phyloP scores from a whole-genome alignment of 306 rosid species.

The Comarum palustre region DNA sequence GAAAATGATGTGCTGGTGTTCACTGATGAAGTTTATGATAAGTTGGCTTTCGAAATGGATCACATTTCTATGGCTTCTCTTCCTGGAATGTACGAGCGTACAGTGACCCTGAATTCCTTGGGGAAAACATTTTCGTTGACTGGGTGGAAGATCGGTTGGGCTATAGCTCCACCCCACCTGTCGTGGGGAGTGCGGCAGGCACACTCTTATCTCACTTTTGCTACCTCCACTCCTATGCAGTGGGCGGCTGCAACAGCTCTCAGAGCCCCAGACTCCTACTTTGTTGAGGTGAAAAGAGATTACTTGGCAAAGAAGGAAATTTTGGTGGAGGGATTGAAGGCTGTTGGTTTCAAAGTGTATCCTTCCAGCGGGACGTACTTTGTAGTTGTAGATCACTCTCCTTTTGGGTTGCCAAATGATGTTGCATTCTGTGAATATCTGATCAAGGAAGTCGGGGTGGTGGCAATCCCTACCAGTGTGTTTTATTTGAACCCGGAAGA shows the following conservation, averaged over 20 bases:
- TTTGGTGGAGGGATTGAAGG: slow-evolving; percentile 76
- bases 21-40: slow-evolving; percentile 84
- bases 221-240: slow-evolving; percentile 84
- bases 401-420: slow-evolving; percentile 79
- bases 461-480: slow-evolving; percentile 87
- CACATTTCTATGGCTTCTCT: slow-evolving; percentile 79
- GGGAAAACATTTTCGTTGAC: slow-evolving; percentile 94
- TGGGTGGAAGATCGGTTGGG: slow-evolving; percentile 93
- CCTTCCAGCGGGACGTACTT: slow-evolving; percentile 91
- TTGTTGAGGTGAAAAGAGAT: slow-evolving; percentile 64
- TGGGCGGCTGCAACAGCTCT: slow-evolving; percentile 88
- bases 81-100: slow-evolving; percentile 85
- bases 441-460: slow-evolving; percentile 89
- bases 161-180: slow-evolving; percentile 77
- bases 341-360: slow-evolving; percentile 76
- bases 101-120: slow-evolving; percentile 80
- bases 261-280: slow-evolving; percentile 85
- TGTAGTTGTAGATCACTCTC: slow-evolving; percentile 88
- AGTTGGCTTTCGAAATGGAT: slow-evolving; percentile 87
- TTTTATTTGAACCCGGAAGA: slow-evolving; percentile 93
- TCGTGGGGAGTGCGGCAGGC: slow-evolving; percentile 84
- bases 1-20: slow-evolving; percentile 81
- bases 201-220: slow-evolving; percentile 66
- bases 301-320: slow-evolving; percentile 71
- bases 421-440: slow-evolving; percentile 81